Base-by-base conservation (phyloP, 306 rosid genomes). In the Cucurbita moschata region DNA sequence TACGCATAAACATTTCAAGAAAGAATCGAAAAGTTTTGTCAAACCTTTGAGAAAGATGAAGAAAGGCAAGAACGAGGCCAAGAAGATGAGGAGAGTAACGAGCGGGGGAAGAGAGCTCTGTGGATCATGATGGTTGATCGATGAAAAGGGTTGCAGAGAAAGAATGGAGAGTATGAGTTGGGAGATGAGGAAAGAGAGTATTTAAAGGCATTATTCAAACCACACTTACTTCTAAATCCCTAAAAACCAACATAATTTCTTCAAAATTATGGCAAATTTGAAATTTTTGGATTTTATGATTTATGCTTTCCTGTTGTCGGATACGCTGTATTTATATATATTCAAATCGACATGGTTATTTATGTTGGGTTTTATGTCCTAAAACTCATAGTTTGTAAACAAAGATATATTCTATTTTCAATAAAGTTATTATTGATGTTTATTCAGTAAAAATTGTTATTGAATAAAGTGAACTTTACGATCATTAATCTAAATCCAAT, bases 41-140 rank as follows among this genome's bases (percentile, higher is more conserved):
- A 61, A 49, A 89, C 96, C 91, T 83, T 83, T 59, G 77, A 43
- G 12, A 44, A 72, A 0, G 76, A 69, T 12, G 77, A 40, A 7
- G 59, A 54, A 54, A 8, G 3, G 1, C 7, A 39, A 47, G 79
- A 54, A 62, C 15, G 21, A 38, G 6, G 42, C 50, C 79, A 37
- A 35, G 47, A 37, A 43, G 47, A 9, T 13, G 72, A 75, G 49
- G 21, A 80, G 60, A 65, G 72, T 38, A 72, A 19, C 8, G 40
- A 65, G 8, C 61, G 58, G 71, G 71, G 42, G 59, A 79, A 8
- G 49, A 61, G 30, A 6, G 57, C 46, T 44, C 38, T 85, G 37
- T 18, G 83, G 76, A 89, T 79, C 92, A 85, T 84, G 9, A 51
- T 64, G 71, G 71, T 5, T 61, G 68, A 38, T 26, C 26, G 26